Evolutionary conservation across 345 rosid species (phyloP), one percentile per base, ranked within the genome.

Genomic region (Rubroshorea leprosula): DNA sequence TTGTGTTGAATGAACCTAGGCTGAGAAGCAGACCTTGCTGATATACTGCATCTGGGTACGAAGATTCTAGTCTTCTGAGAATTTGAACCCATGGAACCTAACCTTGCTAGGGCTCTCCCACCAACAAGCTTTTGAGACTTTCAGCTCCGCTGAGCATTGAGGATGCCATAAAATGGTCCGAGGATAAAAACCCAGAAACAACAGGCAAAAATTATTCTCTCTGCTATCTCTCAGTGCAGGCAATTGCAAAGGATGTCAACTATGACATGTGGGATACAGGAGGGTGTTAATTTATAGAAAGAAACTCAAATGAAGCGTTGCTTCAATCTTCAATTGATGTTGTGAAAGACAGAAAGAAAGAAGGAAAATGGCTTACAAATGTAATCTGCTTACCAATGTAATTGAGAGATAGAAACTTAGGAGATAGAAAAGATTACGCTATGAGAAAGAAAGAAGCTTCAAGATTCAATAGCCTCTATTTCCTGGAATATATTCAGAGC

Each of bases 1-100:
- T 93, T 93, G 87, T 93, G 97, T 64, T 93, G 99, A 27, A 93
- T 87, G 72, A 93, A 89, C 76, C 99, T 72, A 7, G 96, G 99
- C 73, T 89, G 97, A 10, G 95, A 81, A 56, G 99, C 76, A 25
- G 99, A 92, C 62, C 97, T 72, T 5, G 92, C 64, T 26, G 99
- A 85, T 17, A 85, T 60, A 61, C 83, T 82, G 72, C 96, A 85
- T 35, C 69, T 89, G 1, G 78, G 54, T 0, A 75, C 46, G 23
- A 54, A 55, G 51, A 79, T 76, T 0, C 45, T 63, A 16, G 61
- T 57, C 68, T 89, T 25, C 69, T 72, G 69, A 17, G 79, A 65
- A 69, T 61, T 77, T 38, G 89, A 83, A 49, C 75, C 75, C 29
- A 49, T 49, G 45, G 74, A 49, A 17, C 79, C 71, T 17, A 78